Evolutionary conservation across 2,329 filamentous ascomycete genomes (phyloP).

Genomic region (Penicillium oxalicum): DNA sequence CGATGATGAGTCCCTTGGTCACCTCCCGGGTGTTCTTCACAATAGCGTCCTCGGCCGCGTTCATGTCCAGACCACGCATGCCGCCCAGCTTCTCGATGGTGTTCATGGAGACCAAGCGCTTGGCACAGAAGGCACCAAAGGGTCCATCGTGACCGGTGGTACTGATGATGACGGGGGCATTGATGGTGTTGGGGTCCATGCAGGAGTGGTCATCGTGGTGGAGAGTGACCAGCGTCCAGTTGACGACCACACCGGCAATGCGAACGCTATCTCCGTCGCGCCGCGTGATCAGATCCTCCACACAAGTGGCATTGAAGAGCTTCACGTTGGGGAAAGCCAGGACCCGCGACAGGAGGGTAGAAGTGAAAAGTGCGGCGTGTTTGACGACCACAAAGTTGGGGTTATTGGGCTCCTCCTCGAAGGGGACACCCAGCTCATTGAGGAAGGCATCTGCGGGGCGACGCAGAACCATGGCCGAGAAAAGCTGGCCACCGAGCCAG

Average conservation of each 20-base stretch:
- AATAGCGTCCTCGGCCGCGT: slow-evolving; percentile 83
- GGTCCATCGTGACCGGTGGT: slow-evolving; percentile 89
- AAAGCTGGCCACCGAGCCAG: slow-evolving; percentile 90
- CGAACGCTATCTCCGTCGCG: slow-evolving; percentile 54
- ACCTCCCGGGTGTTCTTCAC: slow-evolving; percentile 88
- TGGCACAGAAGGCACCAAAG: slow-evolving; percentile 85
- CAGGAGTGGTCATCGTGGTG: slow-evolving; percentile 85
- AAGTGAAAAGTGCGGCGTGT: slow-evolving; percentile 88
- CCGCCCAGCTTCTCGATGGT: slow-evolving; percentile 76
- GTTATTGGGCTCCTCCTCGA: slow-evolving; percentile 82
- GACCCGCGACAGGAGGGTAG: slow-evolving; percentile 76
- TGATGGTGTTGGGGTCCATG: slow-evolving; percentile 98
- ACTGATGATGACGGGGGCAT: slow-evolving; percentile 78
- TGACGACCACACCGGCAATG: slow-evolving; percentile 85
- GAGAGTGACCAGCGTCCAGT: slow-evolving; percentile 89
- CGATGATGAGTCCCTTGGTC: slow-evolving; percentile 81
- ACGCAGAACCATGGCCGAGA: slow-evolving; percentile 92
- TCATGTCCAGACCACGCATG: slow-evolving; percentile 93
- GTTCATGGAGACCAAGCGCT: slow-evolving; percentile 85
- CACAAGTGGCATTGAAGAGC: slow-evolving; percentile 89
- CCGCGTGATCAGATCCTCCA: slow-evolving; percentile 88
- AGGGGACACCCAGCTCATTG: slow-evolving; percentile 72
- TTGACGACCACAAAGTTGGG: slow-evolving; percentile 86
- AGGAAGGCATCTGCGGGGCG: slow-evolving; percentile 86
- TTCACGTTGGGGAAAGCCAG: slow-evolving; percentile 84